These are phyloP conservation scores for Camelina laxa DNA, from an alignment of 345 rosid species.

Conservation along the genomic window DNA sequence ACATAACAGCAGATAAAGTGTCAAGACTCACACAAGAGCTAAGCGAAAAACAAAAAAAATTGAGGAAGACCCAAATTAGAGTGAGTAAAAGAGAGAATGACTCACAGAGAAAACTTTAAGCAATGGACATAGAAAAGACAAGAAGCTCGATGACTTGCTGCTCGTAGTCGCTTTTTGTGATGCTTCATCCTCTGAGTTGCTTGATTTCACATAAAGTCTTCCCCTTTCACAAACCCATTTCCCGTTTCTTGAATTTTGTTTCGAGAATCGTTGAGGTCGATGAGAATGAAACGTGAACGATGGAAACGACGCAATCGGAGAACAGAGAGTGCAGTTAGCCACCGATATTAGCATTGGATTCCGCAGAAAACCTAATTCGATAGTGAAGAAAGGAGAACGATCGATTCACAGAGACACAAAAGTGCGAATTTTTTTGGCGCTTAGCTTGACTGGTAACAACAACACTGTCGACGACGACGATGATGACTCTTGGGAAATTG, in stretches of 20 bases:
- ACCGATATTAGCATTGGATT: slow-evolving; percentile 11
- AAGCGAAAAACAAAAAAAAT: neutral
- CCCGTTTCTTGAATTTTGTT: slow-evolving; percentile 7
- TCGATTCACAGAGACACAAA: neutral
- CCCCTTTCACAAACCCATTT: slow-evolving; percentile 40
- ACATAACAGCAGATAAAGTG: neutral
- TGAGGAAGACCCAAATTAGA: neutral
- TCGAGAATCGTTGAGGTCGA: slow-evolving; percentile 18
- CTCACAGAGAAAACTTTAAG: slow-evolving; percentile 79
- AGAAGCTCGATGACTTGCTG: slow-evolving; percentile 53
- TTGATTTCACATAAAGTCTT: slow-evolving; percentile 45
- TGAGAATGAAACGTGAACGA: slow-evolving; percentile 22
- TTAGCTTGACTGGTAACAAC: neutral
- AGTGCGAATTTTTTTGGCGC: neutral
- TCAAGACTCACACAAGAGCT: neutral
- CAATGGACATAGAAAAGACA: slow-evolving; percentile 80
- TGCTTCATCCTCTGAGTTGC: slow-evolving; percentile 34
- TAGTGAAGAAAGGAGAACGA: neutral
- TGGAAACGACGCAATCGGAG: slow-evolving; percentile 34
- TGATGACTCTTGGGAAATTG: neutral
- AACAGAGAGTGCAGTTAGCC: neutral
- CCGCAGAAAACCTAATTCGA: neutral
- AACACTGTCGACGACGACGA: neutral
- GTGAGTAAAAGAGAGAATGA: slow-evolving; percentile 13
- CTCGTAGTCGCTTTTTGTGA: neutral